Percentiles rank a stretch among this genome's conserved stretches.
phyloP scores from a whole-genome alignment of 768 basidiomycete species.

The Sistotremastrum niveocremeum region DNA sequence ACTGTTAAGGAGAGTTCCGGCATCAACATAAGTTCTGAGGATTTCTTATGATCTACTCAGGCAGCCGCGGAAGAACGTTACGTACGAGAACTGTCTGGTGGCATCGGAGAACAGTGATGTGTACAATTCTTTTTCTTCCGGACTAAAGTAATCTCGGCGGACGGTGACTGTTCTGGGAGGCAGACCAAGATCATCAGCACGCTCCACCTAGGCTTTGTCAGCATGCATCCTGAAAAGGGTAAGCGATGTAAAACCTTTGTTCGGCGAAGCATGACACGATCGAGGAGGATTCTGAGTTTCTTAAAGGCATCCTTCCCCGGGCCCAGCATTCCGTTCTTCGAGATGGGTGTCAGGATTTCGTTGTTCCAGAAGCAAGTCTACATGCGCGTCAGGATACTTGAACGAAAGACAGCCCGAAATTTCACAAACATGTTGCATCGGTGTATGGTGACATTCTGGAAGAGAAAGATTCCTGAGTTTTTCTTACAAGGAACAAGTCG shows the following conservation, averaged over 20 bases:
- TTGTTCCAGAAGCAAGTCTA: constrained; percentile 96
- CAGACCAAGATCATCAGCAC: constrained; percentile 89
- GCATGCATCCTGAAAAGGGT: neutral
- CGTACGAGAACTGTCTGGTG: constrained; percentile 62
- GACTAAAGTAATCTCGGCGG: constrained; percentile 84
- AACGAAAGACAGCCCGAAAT: neutral
- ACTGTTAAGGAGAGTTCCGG: constrained; percentile 91
- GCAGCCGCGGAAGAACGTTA: neutral
- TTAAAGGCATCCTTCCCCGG: constrained; percentile 78
- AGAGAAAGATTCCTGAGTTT: neutral
- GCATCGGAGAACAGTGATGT: constrained; percentile 85
- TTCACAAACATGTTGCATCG: constrained; percentile 63
- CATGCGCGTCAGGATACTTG: neutral
- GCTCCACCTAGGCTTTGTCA: constrained; percentile 51
- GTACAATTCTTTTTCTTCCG: constrained; percentile 94
- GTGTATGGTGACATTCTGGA: constrained; percentile 70
- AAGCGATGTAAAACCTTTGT: constrained; percentile 45
- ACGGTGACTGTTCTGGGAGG: constrained; percentile 88
- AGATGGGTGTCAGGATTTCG: constrained; percentile 92
- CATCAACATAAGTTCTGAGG: constrained; percentile 67
- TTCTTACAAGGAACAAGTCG: neutral
- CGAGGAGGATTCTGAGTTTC: constrained; percentile 79
- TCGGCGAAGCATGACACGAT: constrained; percentile 90
- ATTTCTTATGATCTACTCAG: neutral
- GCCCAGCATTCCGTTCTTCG: constrained; percentile 73